Evolutionary conservation across 345 rosid genomes (phyloP).

Genomic region (Gossypium mustelinum): DNA sequence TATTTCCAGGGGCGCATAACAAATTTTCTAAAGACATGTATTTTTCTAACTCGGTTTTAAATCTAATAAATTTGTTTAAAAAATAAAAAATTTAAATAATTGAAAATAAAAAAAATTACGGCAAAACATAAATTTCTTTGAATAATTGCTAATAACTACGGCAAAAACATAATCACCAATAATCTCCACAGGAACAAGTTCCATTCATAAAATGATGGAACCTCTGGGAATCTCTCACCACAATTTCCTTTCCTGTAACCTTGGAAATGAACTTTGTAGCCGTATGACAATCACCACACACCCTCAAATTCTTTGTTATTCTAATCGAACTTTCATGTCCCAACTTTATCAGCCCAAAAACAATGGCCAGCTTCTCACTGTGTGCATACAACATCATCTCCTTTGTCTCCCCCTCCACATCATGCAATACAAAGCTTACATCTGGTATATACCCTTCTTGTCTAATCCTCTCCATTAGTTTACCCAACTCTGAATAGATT

Average conservation of each 20-base stretch:
- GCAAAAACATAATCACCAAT: constrained; percentile 43
- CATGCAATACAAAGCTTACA: constrained; percentile 59
- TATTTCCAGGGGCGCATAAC: no score
- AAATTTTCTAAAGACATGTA: no score
- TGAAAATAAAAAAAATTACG: no score
- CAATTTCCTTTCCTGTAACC: constrained; percentile 59
- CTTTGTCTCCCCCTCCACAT: constrained; percentile 80
- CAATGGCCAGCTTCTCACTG: constrained; percentile 71
- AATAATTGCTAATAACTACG: not conserved
- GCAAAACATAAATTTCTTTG: no score
- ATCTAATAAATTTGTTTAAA: no score
- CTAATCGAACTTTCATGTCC: constrained; percentile 59
- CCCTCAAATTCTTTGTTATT: constrained; percentile 71
- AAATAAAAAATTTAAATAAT: no score
- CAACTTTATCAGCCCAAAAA: constrained; percentile 69
- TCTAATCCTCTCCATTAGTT: constrained; percentile 17
- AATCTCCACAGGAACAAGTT: constrained; percentile 68
- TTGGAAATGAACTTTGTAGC: constrained; percentile 70
- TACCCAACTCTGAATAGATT: constrained; percentile 23
- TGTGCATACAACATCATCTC: constrained; percentile 41
- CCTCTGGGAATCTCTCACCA: constrained; percentile 72
- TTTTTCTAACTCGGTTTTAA: no score
- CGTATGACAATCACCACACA: constrained; percentile 73
- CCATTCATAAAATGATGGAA: constrained; percentile 75
- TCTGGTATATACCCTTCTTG: constrained; percentile 16